A percentile compares a stretch with the other conserved stretches of the same genome.
Conservation (phyloP, 2,329 filamentous ascomycete genomes). For the Elsinoe necatrix region DNA sequence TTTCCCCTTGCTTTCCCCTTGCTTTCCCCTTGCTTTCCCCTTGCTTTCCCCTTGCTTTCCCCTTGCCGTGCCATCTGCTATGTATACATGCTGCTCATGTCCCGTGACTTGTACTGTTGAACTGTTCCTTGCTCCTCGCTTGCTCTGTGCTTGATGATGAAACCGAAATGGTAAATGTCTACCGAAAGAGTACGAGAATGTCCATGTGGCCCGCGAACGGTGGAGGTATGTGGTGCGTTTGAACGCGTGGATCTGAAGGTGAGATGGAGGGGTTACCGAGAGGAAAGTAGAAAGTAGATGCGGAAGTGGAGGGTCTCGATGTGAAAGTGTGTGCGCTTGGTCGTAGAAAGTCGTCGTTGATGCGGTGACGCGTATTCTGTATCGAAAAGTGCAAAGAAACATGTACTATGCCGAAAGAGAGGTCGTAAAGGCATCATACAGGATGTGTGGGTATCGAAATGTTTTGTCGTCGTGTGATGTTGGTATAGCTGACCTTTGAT, state of each 20-base stretch:
- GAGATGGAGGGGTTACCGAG: too few relatives aligned
- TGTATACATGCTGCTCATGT: not conserved
- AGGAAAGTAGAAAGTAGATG: too few relatives aligned
- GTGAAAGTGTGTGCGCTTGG: not conserved
- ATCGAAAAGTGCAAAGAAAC: not conserved
- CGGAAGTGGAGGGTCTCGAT: not conserved
- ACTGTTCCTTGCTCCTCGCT: slow-evolving; percentile 3
- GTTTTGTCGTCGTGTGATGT: not conserved
- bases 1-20: too few relatives aligned
- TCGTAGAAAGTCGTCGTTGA: not conserved
- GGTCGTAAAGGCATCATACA: slow-evolving; percentile 11
- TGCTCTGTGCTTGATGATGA: slow-evolving; percentile 14
- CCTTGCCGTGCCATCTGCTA: not conserved
- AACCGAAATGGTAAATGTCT: slow-evolving; percentile 8
- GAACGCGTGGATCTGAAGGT: not conserved
- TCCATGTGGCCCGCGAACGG: not conserved
- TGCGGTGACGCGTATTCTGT: slow-evolving; percentile 2
- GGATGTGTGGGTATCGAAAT: slow-evolving; percentile 4
- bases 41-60: not conserved
- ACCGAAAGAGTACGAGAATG: not conserved
- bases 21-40: too few relatives aligned
- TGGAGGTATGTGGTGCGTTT: not conserved
- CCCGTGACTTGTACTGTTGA: not conserved
- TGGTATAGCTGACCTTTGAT: too few relatives aligned
- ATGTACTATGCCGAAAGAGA: not conserved